A percentile compares a stretch with the other conserved stretches of the same genome.
Conservation (phyloP, 106 monocot genomes). For the Ottelia alismoides region DNA sequence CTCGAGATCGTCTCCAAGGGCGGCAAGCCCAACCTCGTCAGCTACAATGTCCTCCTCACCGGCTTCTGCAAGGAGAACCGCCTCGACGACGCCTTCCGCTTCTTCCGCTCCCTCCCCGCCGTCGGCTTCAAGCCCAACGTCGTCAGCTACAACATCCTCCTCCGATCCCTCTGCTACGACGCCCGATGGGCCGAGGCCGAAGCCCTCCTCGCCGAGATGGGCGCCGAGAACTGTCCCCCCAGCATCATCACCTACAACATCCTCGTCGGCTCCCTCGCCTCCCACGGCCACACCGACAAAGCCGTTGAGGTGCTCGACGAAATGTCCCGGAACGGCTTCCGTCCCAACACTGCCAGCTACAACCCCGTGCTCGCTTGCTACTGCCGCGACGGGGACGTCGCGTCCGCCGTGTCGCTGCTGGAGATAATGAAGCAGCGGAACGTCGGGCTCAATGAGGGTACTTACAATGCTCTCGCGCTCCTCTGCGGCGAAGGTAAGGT, state of each 20-base stretch:
- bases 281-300: slow-evolving; percentile 38
- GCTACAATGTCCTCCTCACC: slow-evolving; percentile 78
- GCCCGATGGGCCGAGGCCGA: slow-evolving; percentile 64
- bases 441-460: slow-evolving; percentile 53
- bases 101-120: slow-evolving; percentile 40
- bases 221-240: slow-evolving; percentile 23
- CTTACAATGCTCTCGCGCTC: slow-evolving; percentile 69
- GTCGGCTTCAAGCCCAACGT: slow-evolving; percentile 66
- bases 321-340: slow-evolving; percentile 39
- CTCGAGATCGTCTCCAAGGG: slow-evolving; percentile 68
- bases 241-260: slow-evolving; percentile 67
- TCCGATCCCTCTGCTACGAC: slow-evolving; percentile 61
- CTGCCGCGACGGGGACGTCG: slow-evolving; percentile 46
- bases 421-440: slow-evolving; percentile 42
- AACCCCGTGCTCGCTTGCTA: slow-evolving; percentile 69
- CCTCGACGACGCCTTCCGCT: slow-evolving; percentile 39
- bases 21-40: slow-evolving; percentile 63
- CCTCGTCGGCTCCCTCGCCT: slow-evolving; percentile 51
- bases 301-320: slow-evolving; percentile 61
- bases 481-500: slow-evolving; percentile 60
- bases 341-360: slow-evolving; percentile 57
- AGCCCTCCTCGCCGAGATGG: slow-evolving; percentile 65
- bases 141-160: slow-evolving; percentile 69
- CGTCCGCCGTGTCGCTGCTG: slow-evolving; percentile 43
- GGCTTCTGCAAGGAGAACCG: slow-evolving; percentile 70